phyloP scores from a whole-genome alignment of 2,329 filamentous ascomycete species.

The Penicillium corylophilum region DNA sequence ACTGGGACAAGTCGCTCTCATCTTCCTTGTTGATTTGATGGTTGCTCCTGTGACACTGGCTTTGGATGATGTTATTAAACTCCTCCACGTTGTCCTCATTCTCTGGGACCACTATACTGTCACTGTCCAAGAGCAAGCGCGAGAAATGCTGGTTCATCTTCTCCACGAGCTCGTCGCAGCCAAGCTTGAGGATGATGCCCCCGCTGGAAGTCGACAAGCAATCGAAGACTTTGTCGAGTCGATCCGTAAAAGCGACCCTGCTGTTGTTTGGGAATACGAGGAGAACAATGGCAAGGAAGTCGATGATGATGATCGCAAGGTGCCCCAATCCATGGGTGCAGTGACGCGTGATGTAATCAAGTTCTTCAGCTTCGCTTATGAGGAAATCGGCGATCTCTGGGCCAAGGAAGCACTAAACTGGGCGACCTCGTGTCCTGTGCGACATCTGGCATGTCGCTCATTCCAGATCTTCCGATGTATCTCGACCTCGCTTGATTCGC shows the following conservation, averaged over 20 bases:
- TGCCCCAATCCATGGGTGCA: slow-evolving; percentile 82
- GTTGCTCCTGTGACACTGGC: slow-evolving; percentile 82
- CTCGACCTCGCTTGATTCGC: slow-evolving; percentile 81
- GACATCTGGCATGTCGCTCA: slow-evolving; percentile 91
- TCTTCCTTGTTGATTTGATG: slow-evolving; percentile 92
- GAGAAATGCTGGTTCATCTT: slow-evolving; percentile 96
- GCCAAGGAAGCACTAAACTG: slow-evolving; percentile 85
- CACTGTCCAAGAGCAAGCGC: slow-evolving; percentile 91
- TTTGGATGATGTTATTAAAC: slow-evolving; percentile 75
- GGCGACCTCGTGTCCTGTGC: slow-evolving; percentile 94
- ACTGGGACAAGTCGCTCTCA: slow-evolving; percentile 86
- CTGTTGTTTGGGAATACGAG: slow-evolving; percentile 91
- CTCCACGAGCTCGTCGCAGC: slow-evolving; percentile 93
- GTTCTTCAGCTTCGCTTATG: slow-evolving; percentile 81
- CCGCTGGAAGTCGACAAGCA: slow-evolving; percentile 65
- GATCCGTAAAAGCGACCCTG: slow-evolving; percentile 77
- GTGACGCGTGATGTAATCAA: slow-evolving; percentile 78
- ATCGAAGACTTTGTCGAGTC: slow-evolving; percentile 87
- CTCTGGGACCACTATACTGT: slow-evolving; percentile 97
- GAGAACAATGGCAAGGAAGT: slow-evolving; percentile 78
- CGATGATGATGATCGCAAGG: slow-evolving; percentile 72
- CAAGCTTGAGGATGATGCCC: slow-evolving; percentile 68
- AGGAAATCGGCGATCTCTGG: slow-evolving; percentile 87
- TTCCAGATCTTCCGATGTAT: slow-evolving; percentile 98
- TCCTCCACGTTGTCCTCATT: slow-evolving; percentile 88